Percentiles rank a stretch among this genome's conserved stretches.
phyloP scores from a whole-genome alignment of 148 eudicot species.

The Chenopodium suecicum region DNA sequence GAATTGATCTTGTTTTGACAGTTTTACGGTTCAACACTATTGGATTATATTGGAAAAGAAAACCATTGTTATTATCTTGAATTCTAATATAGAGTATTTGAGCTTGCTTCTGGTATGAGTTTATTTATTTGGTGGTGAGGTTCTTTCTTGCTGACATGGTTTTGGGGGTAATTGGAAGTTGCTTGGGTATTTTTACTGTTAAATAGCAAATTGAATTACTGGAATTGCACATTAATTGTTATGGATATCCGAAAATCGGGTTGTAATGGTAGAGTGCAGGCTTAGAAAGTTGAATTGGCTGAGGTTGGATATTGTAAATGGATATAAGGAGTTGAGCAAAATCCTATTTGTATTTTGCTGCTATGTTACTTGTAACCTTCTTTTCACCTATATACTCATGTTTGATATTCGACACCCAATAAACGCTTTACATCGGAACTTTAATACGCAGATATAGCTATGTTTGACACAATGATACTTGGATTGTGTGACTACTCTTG shows the following conservation, averaged over 20 bases:
- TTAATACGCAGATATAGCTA: no score
- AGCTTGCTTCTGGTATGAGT: background rate
- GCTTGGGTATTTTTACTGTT: no score
- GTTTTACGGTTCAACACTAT: no score
- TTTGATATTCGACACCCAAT: background rate
- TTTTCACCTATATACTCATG: background rate
- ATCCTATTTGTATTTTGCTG: background rate
- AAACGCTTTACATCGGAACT: background rate
- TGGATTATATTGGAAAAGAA: background rate
- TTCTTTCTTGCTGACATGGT: background rate
- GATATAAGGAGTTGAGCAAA: background rate
- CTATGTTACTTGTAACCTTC: background rate
- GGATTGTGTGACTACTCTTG: background rate
- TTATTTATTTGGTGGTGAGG: background rate
- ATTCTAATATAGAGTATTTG: background rate
- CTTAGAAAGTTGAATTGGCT: background rate
- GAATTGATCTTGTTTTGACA: background rate
- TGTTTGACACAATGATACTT: background rate
- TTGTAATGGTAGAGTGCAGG: no score
- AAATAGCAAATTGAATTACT: background rate
- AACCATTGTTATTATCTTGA: background rate
- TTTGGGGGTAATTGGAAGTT: no score
- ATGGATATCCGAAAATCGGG: background rate
- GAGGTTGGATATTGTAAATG: background rate
- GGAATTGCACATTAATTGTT: background rate